Base-by-base conservation (phyloP, 2,329 filamentous ascomycete genomes). In the Neofusicoccum laricinum region DNA sequence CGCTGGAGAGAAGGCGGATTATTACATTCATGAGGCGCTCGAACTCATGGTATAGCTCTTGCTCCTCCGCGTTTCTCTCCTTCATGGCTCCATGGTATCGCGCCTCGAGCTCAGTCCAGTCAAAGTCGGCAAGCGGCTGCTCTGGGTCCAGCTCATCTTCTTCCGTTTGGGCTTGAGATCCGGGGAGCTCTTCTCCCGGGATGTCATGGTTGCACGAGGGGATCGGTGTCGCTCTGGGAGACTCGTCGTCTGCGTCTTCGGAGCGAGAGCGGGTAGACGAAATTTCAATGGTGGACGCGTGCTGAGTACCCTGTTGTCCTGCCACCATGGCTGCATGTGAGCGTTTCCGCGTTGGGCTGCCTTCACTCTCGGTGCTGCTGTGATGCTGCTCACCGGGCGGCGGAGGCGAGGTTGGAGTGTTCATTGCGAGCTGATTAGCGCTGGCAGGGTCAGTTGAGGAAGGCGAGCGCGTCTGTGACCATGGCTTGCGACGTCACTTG, bases 61-160 rank as follows among this genome's bases (percentile, higher is more conserved):
- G 82, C 72, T 97, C 92, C 2, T 87, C 79, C 2, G 81, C 79
- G 59, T 88, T 84, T 38, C 89, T 85, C 45, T 88, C 82, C 14
- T 81, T 77, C 70, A 96, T 85, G 17, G 86, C 87, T 61, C 84
- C 79, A 65, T 88, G 82, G 69, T 93, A 96, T 46, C 86, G 85
- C 1, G 80, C 73, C 75, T 93, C 84, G 36, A 97, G 88, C n/a
- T 89, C 84, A 2, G 88, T 81, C 93, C 93, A 97, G 76, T 93
- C 86, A 71, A 91, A 92, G 71, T 78, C 62, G 50, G 79, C 77
- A 66, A 91, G 78, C 3, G 53, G 53, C 11, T 17, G 19, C 34
- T 41, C 43, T 25, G 53, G 53, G 61, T 64, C 63, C 21, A 61
- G 43, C 15, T 50, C 51, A n/a, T 51, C 49, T 1, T 64, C 62